Evolutionary conservation across 2,329 filamentous ascomycete species (phyloP).

Genomic region (Fusarium nygamai): DNA sequence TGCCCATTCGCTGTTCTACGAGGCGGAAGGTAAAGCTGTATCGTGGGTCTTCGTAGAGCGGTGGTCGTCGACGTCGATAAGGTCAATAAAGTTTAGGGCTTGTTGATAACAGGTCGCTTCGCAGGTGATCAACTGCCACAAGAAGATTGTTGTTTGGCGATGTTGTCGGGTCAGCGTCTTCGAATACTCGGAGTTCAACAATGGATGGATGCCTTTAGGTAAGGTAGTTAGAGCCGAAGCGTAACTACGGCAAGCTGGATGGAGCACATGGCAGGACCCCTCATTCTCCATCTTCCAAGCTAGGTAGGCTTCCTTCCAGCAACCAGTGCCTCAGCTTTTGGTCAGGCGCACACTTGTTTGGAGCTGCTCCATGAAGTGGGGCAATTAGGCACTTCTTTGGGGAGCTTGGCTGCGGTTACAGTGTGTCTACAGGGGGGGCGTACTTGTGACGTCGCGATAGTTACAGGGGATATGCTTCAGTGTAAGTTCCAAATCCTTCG

Average conservation of each 20-base stretch:
- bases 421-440: neutral
- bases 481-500: neutral
- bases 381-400: neutral
- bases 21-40: conserved; percentile 32
- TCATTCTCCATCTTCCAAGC: conserved; percentile 18
- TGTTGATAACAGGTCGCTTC: neutral
- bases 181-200: conserved; percentile 3
- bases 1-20: conserved; percentile 38
- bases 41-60: conserved; percentile 11
- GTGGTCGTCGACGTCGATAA: neutral
- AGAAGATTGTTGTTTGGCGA: conserved; percentile 7
- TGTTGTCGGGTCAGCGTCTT: conserved; percentile 33
- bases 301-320: neutral
- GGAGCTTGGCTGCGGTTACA: neutral
- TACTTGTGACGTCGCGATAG: conserved; percentile 21
- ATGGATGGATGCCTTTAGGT: neutral
- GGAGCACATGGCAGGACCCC: conserved; percentile 28
- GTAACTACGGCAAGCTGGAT: neutral
- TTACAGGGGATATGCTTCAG: conserved; percentile 1
- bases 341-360: conserved; percentile 27
- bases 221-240: neutral
- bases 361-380: conserved; percentile 15
- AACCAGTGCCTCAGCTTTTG: conserved; percentile 31
- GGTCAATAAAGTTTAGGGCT: neutral
- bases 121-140: neutral